phyloP scores from a whole-genome alignment of 208 protist species.

The Wallacemonas collosoma region DNA sequence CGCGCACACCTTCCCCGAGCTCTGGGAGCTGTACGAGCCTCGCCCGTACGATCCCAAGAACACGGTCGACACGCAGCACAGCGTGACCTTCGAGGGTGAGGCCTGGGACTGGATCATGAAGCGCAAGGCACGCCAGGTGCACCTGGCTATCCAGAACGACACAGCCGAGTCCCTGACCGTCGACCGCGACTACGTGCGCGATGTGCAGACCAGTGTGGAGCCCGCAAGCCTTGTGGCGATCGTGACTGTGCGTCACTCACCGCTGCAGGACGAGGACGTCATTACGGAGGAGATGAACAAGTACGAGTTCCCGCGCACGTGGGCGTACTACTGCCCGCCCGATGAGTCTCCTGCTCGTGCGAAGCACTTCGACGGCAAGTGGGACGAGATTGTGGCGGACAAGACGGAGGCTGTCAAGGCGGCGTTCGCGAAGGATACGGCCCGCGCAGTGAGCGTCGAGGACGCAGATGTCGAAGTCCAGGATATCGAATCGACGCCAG shows the following conservation, averaged over 20 bases:
- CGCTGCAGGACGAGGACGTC: constrained; percentile 39
- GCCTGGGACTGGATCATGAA: constrained; percentile 51
- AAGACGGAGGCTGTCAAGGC: constrained; percentile 20
- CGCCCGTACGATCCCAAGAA: constrained; percentile 43
- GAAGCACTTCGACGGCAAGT: constrained; percentile 44
- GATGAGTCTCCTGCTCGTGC: constrained; percentile 19
- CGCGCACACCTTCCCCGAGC: constrained; percentile 34
- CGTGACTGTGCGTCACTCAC: constrained; percentile 35
- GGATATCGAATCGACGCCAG: constrained; percentile 20
- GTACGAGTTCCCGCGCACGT: constrained; percentile 43
- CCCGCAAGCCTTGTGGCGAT: constrained; percentile 19
- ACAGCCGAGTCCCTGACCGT: constrained; percentile 37
- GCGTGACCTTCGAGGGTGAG: constrained; percentile 54
- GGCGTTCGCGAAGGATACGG: constrained; percentile 49
- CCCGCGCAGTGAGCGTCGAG: constrained; percentile 25
- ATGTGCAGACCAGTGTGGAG: constrained; percentile 23
- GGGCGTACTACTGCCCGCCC: constrained; percentile 50
- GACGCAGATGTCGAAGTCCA: constrained; percentile 31
- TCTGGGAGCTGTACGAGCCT: constrained; percentile 44
- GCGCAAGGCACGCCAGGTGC: constrained; percentile 22
- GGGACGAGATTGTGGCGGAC: constrained; percentile 34
- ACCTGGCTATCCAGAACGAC: constrained; percentile 40
- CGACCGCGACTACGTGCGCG: constrained; percentile 26
- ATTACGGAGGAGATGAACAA: constrained; percentile 46
- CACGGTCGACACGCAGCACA: constrained; percentile 41